Conservation (phyloP, 805 yeast species). For the Kluyveromyces nonfermentans region DNA sequence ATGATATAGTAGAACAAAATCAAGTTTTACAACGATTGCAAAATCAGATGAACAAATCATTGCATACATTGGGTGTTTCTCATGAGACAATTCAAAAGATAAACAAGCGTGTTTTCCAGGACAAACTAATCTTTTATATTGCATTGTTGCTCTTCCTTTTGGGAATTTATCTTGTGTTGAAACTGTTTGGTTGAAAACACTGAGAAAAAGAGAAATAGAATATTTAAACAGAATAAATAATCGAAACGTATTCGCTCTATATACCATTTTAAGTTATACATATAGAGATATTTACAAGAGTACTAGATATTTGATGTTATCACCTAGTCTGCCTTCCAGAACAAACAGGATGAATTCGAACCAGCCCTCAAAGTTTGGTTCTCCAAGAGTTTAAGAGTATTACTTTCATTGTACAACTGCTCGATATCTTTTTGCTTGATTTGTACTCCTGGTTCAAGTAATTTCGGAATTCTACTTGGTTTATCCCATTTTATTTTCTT, state of each 20-base stretch:
- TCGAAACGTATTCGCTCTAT: neutral
- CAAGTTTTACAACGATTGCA: slow-evolving; percentile 57
- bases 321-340: slow-evolving; percentile 32
- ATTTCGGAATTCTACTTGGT: slow-evolving; percentile 46
- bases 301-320: slow-evolving; percentile 1
- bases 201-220: neutral
- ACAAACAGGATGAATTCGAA: slow-evolving; percentile 50
- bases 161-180: slow-evolving; percentile 55
- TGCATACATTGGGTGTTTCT: slow-evolving; percentile 79
- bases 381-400: slow-evolving; percentile 40
- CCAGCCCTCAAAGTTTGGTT: slow-evolving; percentile 60
- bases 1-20: slow-evolving; percentile 79
- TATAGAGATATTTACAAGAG: neutral
- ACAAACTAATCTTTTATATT: slow-evolving; percentile 77
- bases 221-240: neutral
- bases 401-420: slow-evolving; percentile 29
- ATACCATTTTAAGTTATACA: slow-evolving; percentile 1
- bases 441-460: slow-evolving; percentile 44
- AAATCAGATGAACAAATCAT: slow-evolving; percentile 49
- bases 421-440: slow-evolving; percentile 6
- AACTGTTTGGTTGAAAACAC: slow-evolving; percentile 45
- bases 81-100: slow-evolving; percentile 72
- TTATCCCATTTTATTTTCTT: slow-evolving; percentile 48
- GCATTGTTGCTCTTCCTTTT: slow-evolving; percentile 55
- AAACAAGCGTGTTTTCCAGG: slow-evolving; percentile 75